These are phyloP conservation scores for Gracilaria gracilis DNA, from an alignment of 23 red algal genomes.

Conservation along the genomic window DNA sequence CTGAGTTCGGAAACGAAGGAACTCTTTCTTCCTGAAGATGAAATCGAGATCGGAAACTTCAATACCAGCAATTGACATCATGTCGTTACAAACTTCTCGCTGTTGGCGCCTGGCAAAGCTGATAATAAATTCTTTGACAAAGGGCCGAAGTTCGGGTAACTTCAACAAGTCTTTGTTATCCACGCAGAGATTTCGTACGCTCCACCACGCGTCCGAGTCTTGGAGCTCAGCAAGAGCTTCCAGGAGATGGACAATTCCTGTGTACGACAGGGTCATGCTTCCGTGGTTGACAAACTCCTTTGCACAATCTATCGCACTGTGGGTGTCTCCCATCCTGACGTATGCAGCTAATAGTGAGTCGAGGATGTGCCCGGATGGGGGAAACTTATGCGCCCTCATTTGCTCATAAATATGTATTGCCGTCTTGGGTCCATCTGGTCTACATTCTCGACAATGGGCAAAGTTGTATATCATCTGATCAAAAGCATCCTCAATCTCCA, in stretches of 20 bases:
- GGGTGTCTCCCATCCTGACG: constrained; percentile 38
- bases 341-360: constrained; percentile 49
- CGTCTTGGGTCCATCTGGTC: constrained; percentile 40
- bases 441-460: constrained; percentile 64
- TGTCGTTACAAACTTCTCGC: constrained; percentile 59
- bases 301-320: constrained; percentile 37
- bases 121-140: constrained; percentile 45
- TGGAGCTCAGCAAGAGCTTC: constrained; percentile 46
- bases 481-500: constrained; percentile 57
- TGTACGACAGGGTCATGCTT: not conserved
- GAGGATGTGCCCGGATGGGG: constrained; percentile 15
- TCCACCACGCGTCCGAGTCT: constrained; percentile 29
- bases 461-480: constrained; percentile 72
- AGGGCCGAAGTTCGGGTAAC: not conserved
- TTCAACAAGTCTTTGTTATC: constrained; percentile 4
- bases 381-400: constrained; percentile 35
- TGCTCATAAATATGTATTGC: constrained; percentile 43
- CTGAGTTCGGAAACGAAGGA: constrained; percentile 45
- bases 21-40: constrained; percentile 55
- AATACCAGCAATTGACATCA: constrained; percentile 54
- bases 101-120: constrained; percentile 50
- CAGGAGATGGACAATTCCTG: constrained; percentile 49
- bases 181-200: constrained; percentile 20
- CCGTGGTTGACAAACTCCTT: not conserved
- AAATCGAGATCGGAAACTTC: constrained; percentile 48